Conservation (phyloP, 1,139 yeast species). For the Diutina pseudorugosa region DNA sequence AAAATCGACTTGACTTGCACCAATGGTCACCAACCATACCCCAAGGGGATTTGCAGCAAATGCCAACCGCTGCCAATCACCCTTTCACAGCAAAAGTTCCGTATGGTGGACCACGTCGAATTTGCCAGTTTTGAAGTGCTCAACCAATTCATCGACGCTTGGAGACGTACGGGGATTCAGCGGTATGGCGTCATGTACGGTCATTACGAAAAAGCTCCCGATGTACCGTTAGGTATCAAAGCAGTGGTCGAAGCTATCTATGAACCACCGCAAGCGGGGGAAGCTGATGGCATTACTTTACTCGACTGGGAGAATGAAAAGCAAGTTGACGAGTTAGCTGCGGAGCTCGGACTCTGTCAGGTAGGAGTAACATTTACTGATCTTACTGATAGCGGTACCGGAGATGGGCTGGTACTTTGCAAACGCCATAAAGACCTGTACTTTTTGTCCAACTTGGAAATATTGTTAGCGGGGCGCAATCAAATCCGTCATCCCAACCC, state of each 20-base stretch:
- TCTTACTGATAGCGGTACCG: slow-evolving; percentile 73
- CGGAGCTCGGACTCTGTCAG: slow-evolving; percentile 48
- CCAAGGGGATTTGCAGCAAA: slow-evolving; percentile 89
- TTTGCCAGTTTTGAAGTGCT: slow-evolving; percentile 64
- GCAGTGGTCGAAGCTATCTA: slow-evolving; percentile 89
- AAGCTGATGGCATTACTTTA: slow-evolving; percentile 72
- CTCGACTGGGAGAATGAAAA: slow-evolving; percentile 48
- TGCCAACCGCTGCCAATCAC: slow-evolving; percentile 96
- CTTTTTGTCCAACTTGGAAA: slow-evolving; percentile 77
- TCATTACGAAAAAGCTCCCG: slow-evolving; percentile 59
- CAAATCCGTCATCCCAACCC: slow-evolving; percentile 59
- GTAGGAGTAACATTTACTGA: slow-evolving; percentile 89
- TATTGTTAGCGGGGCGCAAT: slow-evolving; percentile 71
- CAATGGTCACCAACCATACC: slow-evolving; percentile 87
- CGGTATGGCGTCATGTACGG: slow-evolving; percentile 84
- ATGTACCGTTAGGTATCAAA: slow-evolving; percentile 85
- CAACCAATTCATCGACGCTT: slow-evolving; percentile 73
- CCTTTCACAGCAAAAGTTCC: slow-evolving; percentile 73
- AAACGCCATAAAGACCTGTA: slow-evolving; percentile 89
- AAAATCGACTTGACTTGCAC: slow-evolving; percentile 52
- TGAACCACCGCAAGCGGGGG: slow-evolving; percentile 86
- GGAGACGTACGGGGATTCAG: slow-evolving; percentile 86
- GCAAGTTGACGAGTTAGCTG: slow-evolving; percentile 42
- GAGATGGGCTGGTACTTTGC: slow-evolving; percentile 81
- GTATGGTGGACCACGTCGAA: slow-evolving; percentile 98